A percentile compares a stretch with the other conserved stretches of the same genome.
phyloP scores from a whole-genome alignment of 2,329 filamentous ascomycete genomes.

The Fusarium subtropicale region DNA sequence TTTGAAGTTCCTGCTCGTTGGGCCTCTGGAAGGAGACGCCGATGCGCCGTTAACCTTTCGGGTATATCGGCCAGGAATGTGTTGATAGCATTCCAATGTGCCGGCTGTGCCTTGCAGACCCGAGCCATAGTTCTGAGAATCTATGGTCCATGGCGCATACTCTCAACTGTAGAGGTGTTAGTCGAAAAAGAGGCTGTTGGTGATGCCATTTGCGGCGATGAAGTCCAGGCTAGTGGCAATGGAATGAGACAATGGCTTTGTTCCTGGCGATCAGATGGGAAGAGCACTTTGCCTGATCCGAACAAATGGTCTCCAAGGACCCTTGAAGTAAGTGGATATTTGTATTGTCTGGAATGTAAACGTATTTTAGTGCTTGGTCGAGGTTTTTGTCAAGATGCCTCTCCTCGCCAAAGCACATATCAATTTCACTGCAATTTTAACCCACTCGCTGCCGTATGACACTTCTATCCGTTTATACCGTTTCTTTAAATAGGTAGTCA shows the following conservation, averaged over 20 bases:
- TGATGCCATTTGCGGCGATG: slow-evolving; percentile 23
- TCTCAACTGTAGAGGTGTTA: not conserved
- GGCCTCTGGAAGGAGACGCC: not conserved
- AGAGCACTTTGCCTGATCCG: slow-evolving; percentile 11
- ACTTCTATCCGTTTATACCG: too few species aligned
- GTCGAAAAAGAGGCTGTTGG: slow-evolving; percentile 9
- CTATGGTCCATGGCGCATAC: accelerated
- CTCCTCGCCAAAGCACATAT: too few species aligned
- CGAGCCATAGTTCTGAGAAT: not conserved
- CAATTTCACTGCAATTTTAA: not conserved
- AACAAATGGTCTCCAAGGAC: not conserved
- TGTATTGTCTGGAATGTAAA: slow-evolving; percentile 21
- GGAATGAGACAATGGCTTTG: slow-evolving; percentile 27
- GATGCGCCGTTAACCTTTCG: slow-evolving; percentile 30
- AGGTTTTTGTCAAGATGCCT: not conserved
- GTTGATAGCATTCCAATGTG: slow-evolving; percentile 22
- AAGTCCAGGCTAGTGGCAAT: slow-evolving; percentile 2
- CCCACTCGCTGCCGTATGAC: not conserved
- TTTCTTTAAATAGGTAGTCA: too few species aligned
- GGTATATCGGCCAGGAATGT: not conserved
- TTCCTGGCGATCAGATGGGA: slow-evolving; percentile 12
- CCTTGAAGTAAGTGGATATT: not conserved
- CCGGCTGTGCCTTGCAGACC: not conserved
- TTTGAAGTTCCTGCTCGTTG: not conserved
- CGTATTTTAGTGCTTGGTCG: not conserved